Conservation (phyloP, 202 grass and related monocot species). For the Sporobolus alterniflorus region DNA sequence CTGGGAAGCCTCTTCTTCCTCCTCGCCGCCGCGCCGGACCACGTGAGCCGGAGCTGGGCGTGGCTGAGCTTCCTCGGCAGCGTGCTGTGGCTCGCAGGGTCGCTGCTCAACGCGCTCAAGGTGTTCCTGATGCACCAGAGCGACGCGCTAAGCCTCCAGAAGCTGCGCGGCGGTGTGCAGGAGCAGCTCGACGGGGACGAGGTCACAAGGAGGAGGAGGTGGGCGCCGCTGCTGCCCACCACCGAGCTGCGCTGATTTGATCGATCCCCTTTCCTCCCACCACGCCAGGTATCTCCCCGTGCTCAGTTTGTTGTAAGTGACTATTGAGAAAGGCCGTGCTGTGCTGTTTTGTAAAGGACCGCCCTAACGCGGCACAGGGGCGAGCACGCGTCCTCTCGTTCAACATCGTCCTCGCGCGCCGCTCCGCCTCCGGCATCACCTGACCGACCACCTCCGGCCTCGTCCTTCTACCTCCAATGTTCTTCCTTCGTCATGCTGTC, state of each 20-base stretch:
- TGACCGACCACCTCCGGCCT: too few species aligned
- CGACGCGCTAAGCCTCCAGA: conserved; percentile 68
- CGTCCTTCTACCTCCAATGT: too few species aligned
- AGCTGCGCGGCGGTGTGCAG: conserved; percentile 78
- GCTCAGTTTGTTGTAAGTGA: too few species aligned
- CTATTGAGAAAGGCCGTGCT: too few species aligned
- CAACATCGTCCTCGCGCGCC: too few species aligned
- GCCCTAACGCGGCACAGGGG: too few species aligned
- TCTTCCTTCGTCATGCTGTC: too few species aligned
- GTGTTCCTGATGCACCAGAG: conserved; percentile 74
- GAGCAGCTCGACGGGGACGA: conserved; percentile 67
- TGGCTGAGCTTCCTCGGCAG: conserved; percentile 67
- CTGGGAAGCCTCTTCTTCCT: conserved; percentile 83
- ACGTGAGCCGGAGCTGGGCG: conserved; percentile 48
- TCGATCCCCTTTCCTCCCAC: background rate
- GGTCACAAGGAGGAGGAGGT: conserved; percentile 5
- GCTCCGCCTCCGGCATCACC: too few species aligned
- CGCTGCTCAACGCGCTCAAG: conserved; percentile 64
- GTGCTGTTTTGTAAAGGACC: too few species aligned
- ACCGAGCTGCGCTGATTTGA: conserved; percentile 35
- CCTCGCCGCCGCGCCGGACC: conserved; percentile 52
- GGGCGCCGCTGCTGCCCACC: conserved; percentile 15
- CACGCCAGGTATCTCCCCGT: too few species aligned
- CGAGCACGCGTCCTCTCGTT: too few species aligned
- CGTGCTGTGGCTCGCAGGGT: conserved; percentile 64